Conservation (phyloP, 805 yeast genomes). For the Jamesozyma jinghongensis region DNA sequence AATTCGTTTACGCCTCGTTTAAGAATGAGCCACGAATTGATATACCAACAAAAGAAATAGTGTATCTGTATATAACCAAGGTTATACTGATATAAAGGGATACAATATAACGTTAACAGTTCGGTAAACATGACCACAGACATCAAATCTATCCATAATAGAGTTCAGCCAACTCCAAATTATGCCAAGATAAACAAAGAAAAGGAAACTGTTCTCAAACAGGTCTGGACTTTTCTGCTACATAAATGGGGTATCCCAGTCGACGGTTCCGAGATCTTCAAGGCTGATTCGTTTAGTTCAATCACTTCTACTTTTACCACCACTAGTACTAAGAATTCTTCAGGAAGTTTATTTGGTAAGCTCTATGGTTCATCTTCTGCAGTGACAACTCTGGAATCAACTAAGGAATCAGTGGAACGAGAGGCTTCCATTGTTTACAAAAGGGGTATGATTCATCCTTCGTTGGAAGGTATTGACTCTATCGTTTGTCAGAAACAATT, state of each 20-base stretch:
- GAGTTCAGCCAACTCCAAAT: constrained; percentile 3
- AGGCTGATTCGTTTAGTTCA: not conserved
- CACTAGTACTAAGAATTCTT: constrained; percentile 10
- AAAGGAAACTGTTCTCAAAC: constrained; percentile 57
- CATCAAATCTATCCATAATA: not conserved
- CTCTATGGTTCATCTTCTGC: not conserved
- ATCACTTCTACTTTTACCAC: not conserved
- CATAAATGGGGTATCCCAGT: constrained; percentile 48
- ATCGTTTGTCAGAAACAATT: constrained; percentile 42
- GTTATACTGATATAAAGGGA: no score
- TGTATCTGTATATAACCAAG: no score
- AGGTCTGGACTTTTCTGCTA: constrained; percentile 58
- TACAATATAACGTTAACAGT: no score
- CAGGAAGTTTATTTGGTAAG: constrained; percentile 5
- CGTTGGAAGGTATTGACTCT: constrained; percentile 45
- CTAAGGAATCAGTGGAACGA: constrained; percentile 5
- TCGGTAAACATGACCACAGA: not conserved
- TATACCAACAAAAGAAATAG: no score
- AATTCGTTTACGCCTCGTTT: no score
- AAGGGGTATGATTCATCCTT: constrained; percentile 36
- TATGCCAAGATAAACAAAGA: constrained; percentile 34
- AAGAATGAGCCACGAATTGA: no score
- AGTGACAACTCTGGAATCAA: constrained; percentile 6
- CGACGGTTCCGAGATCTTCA: constrained; percentile 20
- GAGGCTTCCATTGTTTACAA: constrained; percentile 19